These are phyloP conservation scores for Bryopsis sp. DNA, from an alignment of 139 green algal species.

Conservation along the genomic window DNA sequence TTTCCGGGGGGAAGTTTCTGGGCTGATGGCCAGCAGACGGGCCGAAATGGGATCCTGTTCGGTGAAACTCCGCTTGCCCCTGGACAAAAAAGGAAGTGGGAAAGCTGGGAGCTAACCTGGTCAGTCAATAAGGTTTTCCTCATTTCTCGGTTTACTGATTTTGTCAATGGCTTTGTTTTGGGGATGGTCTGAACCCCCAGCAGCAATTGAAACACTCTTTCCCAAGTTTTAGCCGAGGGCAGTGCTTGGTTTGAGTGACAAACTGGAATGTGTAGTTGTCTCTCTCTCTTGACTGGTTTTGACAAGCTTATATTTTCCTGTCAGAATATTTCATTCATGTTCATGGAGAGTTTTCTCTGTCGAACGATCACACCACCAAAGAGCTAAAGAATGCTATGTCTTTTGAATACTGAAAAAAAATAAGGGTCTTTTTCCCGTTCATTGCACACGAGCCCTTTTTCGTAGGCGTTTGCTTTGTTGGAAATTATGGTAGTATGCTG, in stretches of 20 bases:
- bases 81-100: slow-evolving; percentile 58
- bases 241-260: not conserved
- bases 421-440: not conserved
- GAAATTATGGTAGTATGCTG: not conserved
- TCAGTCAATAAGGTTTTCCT: slow-evolving; percentile 30
- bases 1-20: slow-evolving; percentile 53
- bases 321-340: too few species aligned
- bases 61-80: slow-evolving; percentile 63
- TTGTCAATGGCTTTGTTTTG: too few species aligned
- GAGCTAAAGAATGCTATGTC: too few species aligned
- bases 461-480: not conserved
- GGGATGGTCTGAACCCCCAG: too few species aligned
- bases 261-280: not conserved
- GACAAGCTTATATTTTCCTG: too few species aligned
- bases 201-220: too few species aligned
- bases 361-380: too few species aligned
- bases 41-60: slow-evolving; percentile 67
- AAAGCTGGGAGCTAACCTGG: slow-evolving; percentile 80
- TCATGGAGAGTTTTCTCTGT: too few species aligned
- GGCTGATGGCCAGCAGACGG: slow-evolving; percentile 56
- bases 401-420: too few species aligned
- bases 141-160: not conserved
- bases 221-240: not conserved
- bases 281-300: not conserved
- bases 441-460: not conserved